Evolutionary conservation across 345 rosid species (phyloP), one percentile per base, ranked within the genome.

Genomic region (Salix suchowensis): DNA sequence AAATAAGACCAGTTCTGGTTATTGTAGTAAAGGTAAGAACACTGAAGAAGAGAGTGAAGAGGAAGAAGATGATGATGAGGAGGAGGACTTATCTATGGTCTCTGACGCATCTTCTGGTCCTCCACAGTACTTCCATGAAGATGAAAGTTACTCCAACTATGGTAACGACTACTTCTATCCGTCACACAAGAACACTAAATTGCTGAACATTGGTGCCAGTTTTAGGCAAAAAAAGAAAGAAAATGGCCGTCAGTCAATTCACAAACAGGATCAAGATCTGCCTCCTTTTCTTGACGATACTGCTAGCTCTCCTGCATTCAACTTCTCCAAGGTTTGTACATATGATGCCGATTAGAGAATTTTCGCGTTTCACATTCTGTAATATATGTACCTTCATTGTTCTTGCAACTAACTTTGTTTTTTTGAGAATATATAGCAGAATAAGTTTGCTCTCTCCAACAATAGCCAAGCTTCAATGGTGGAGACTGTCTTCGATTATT

Each of bases 41-140:
- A 2, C n/a, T 7, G 23, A 21, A 28, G 15, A 37, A 55, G 12
- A 65, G 23, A 28, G 69, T 50, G 64, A 69, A 72, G 65, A 74
- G 65, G 66, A 84, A 39, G 79, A 78, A 0, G 86, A 72, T 1
- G 89, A 72, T 1, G 88, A 72, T 1, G 93, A 90, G 30, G 96
- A 88, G 65, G 97, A 92, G 9, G 98, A 89, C 69, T 84, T 90
- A 81, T 95, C 98, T 1, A 93, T 95, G 98, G 88, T 93, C 42
- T 95, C 98, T 21, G 98, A 95, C 84, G 98, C 98, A 69, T 95
- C 98, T 76, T 95, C 98, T n/a, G 98, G 98, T 19, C 97, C 98
- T 71, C 94, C 94, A 32, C 90, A 86, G 32, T 30, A 32, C 81
- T 67, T 91, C 39, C 72, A 62, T 26, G 91, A 91, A 72, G 91